phyloP scores from a whole-genome alignment of 805 yeast genomes.

The Clavispora santaluciae region DNA sequence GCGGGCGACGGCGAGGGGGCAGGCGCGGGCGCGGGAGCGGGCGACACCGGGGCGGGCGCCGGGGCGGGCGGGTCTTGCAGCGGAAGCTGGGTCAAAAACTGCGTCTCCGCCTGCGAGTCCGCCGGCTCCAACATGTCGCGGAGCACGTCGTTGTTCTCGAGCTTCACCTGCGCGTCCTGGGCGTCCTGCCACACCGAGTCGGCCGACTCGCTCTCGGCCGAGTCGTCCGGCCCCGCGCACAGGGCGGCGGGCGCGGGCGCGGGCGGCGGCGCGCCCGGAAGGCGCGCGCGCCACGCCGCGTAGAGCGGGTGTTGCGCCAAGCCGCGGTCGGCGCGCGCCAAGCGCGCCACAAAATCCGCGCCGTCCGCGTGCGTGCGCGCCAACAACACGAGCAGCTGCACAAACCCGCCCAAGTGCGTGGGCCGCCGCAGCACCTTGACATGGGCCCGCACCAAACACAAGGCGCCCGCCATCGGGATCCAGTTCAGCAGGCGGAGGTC shows the following conservation, averaged over 20 bases:
- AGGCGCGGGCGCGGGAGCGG: background rate
- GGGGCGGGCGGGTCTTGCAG: background rate
- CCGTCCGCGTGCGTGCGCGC: background rate
- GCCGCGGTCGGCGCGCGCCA: too few relatives aligned
- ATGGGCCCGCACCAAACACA: constrained; percentile 7
- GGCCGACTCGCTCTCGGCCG: background rate
- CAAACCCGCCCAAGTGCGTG: constrained; percentile 2
- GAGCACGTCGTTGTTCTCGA: background rate
- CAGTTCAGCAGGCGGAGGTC: constrained; percentile 3
- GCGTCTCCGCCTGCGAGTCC: constrained; percentile 1
- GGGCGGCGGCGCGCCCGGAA: background rate
- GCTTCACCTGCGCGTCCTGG: constrained; percentile 1
- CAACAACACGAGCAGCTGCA: background rate
- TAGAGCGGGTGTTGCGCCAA: background rate
- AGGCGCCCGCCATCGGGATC: constrained; percentile 6
- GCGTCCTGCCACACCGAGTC: background rate
- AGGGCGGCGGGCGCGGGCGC: too few relatives aligned
- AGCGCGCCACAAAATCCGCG: background rate
- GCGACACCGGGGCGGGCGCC: background rate
- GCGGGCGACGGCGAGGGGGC: background rate
- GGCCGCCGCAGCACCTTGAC: constrained; percentile 2
- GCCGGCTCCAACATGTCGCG: constrained; percentile 4
- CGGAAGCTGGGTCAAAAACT: constrained; percentile 2
- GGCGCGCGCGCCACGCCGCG: background rate
- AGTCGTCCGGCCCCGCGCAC: background rate